phyloP scores from a whole-genome alignment of 768 basidiomycete species.

The Glaciozyma martinii region DNA sequence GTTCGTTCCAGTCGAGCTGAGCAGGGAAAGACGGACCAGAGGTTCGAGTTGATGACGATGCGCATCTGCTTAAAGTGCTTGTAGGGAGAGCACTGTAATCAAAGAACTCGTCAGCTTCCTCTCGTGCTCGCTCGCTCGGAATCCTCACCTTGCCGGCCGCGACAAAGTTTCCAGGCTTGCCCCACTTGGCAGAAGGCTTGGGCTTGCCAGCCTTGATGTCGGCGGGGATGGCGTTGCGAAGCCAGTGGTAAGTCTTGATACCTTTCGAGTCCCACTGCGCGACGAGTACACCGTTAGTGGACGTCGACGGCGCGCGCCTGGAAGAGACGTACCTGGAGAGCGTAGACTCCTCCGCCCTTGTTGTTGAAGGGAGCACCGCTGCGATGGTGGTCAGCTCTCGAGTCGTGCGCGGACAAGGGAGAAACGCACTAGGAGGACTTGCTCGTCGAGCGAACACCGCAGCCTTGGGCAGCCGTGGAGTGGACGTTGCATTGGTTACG shows the following conservation, averaged over 20 bases:
- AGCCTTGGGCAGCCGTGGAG: slow-evolving; percentile 9
- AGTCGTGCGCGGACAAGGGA: no score
- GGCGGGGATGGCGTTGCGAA: slow-evolving; percentile 10
- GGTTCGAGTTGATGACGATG: slow-evolving; percentile 8
- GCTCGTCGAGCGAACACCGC: slow-evolving; percentile 8
- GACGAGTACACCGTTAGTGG: no score
- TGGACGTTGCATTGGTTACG: slow-evolving; percentile 8
- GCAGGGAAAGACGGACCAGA: no score
- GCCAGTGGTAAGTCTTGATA: slow-evolving; percentile 14
- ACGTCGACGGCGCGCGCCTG: no score
- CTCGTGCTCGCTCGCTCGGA: no score
- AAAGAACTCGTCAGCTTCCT: no score
- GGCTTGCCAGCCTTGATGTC: slow-evolving; percentile 13
- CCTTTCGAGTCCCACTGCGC: slow-evolving; percentile 3
- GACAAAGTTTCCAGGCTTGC: slow-evolving; percentile 4
- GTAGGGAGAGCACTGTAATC: slow-evolving; percentile 1
- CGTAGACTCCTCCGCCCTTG: slow-evolving; percentile 17
- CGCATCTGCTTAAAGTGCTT: slow-evolving; percentile 1
- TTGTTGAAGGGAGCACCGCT: slow-evolving; percentile 17
- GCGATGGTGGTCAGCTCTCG: no score
- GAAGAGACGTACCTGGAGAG: background rate
- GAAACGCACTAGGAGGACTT: slow-evolving; percentile 4
- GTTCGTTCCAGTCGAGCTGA: no score
- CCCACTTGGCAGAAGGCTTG: slow-evolving; percentile 15
- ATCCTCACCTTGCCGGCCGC: background rate